A percentile compares a stretch with the other conserved stretches of the same genome.
phyloP scores from a whole-genome alignment of 768 basidiomycete genomes.

The Chiua virens region DNA sequence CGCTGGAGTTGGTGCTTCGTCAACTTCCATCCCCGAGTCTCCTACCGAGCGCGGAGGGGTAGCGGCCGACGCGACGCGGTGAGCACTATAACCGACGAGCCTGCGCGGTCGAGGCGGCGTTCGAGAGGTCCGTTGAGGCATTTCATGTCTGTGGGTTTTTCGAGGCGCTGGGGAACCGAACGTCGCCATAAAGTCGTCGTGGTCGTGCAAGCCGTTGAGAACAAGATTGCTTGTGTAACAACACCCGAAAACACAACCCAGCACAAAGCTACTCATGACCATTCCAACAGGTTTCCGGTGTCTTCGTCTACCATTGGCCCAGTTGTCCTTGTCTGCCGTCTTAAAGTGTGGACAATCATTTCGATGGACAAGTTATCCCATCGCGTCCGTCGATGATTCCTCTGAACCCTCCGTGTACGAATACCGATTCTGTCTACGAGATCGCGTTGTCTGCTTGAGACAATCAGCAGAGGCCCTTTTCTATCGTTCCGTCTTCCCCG shows the following conservation, averaged over 20 bases:
- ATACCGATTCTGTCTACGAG: slow-evolving; percentile 76
- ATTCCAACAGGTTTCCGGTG: slow-evolving; percentile 48
- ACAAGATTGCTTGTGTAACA: background rate
- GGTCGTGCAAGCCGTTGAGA: background rate
- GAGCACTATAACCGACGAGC: slow-evolving; percentile 25
- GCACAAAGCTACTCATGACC: slow-evolving; percentile 1
- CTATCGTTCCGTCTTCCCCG: slow-evolving; percentile 71
- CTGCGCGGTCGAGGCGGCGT: slow-evolving; percentile 28
- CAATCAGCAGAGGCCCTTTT: slow-evolving; percentile 64
- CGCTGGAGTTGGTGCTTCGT: slow-evolving; percentile 47
- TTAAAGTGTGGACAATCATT: slow-evolving; percentile 85
- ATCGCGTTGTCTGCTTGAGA: slow-evolving; percentile 81
- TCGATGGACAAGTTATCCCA: slow-evolving; percentile 64
- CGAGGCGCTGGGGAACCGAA: slow-evolving; percentile 63
- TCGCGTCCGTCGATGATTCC: slow-evolving; percentile 13
- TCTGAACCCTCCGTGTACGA: slow-evolving; percentile 45
- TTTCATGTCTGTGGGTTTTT: slow-evolving; percentile 40
- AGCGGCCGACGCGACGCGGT: slow-evolving; percentile 16
- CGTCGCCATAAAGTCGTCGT: slow-evolving; percentile 37
- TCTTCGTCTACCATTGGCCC: slow-evolving; percentile 59
- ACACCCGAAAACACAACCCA: slow-evolving; percentile 9
- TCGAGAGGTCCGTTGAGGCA: slow-evolving; percentile 23
- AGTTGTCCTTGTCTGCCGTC: slow-evolving; percentile 76
- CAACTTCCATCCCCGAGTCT: slow-evolving; percentile 66
- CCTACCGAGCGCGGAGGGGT: slow-evolving; percentile 37